Conservation (phyloP, 2,329 filamentous ascomycete genomes). For the Diplodia corticola region DNA sequence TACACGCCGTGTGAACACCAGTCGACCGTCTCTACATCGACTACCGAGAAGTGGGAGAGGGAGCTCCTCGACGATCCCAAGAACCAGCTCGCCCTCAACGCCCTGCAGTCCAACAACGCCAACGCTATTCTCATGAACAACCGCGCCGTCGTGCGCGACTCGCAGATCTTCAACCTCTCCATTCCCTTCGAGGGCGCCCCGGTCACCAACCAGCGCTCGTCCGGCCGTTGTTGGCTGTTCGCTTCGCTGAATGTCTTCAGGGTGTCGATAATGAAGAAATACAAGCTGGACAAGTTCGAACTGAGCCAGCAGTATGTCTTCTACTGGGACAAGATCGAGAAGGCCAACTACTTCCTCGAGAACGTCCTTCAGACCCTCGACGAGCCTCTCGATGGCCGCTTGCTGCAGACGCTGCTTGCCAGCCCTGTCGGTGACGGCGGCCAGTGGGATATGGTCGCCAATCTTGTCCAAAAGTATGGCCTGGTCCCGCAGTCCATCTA, state of each 20-base stretch:
- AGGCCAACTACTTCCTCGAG: slow-evolving; percentile 86
- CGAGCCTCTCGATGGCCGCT: slow-evolving; percentile 69
- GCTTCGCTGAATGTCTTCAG: slow-evolving; percentile 90
- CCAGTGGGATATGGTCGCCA: slow-evolving; percentile 91
- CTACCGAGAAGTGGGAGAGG: slow-evolving; percentile 61
- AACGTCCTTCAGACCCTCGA: slow-evolving; percentile 73
- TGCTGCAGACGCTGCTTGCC: slow-evolving; percentile 69
- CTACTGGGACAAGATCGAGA: slow-evolving; percentile 94
- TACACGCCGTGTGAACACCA: slow-evolving; percentile 31
- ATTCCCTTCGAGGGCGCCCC: slow-evolving; percentile 80
- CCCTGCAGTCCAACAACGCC: slow-evolving; percentile 68
- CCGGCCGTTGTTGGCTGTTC: slow-evolving; percentile 89
- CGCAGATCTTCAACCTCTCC: slow-evolving; percentile 79
- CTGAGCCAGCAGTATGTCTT: slow-evolving; percentile 87
- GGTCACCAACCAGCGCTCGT: slow-evolving; percentile 80
- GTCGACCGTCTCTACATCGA: slow-evolving; percentile 51
- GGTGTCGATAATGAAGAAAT: slow-evolving; percentile 81
- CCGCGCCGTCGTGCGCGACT: slow-evolving; percentile 64
- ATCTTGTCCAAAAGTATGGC: slow-evolving; percentile 83
- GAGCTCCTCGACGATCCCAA: slow-evolving; percentile 64
- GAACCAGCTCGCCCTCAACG: slow-evolving; percentile 73
- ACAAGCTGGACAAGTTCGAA: slow-evolving; percentile 76
- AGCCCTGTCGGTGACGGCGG: slow-evolving; percentile 77
- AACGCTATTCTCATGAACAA: slow-evolving; percentile 65
- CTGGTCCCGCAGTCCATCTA: slow-evolving; percentile 81